Conservation (phyloP, 2,329 filamentous ascomycete species). For the Scopulariopsis brevicaulis region DNA sequence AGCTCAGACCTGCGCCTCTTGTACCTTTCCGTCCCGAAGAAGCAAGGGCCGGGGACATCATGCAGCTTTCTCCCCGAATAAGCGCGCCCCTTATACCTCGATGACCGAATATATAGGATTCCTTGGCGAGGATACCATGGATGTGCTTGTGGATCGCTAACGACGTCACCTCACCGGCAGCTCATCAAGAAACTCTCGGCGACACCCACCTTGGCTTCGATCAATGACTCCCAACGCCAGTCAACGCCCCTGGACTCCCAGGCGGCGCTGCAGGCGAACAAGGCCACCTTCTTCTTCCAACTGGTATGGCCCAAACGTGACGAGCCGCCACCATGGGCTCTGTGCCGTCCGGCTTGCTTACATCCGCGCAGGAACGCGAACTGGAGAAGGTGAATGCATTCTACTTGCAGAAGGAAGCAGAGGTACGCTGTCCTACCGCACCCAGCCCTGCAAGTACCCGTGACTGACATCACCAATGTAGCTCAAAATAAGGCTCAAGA, state of each 20-base stretch:
- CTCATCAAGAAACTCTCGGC: constrained; percentile 97
- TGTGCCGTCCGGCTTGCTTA: constrained; percentile 23
- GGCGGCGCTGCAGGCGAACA: constrained; percentile 86
- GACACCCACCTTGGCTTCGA: constrained; percentile 71
- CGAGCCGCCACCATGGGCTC: not conserved
- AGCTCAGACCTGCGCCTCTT: not conserved
- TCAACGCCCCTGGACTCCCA: constrained; percentile 59
- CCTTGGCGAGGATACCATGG: not conserved
- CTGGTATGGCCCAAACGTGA: constrained; percentile 46
- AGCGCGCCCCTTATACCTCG: not conserved
- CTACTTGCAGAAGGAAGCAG: constrained; percentile 94
- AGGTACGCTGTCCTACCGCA: constrained; percentile 45
- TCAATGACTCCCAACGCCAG: constrained; percentile 48
- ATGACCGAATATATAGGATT: not conserved
- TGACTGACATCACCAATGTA: constrained; percentile 22
- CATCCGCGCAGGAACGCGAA: constrained; percentile 69
- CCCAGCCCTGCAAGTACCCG: not conserved
- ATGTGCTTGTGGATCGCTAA: not conserved
- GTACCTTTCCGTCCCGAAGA: not conserved
- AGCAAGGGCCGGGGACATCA: not conserved
- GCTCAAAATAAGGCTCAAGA: constrained; percentile 89
- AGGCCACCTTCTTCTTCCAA: constrained; percentile 97
- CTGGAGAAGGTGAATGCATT: constrained; percentile 98
- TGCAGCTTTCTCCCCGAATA: constrained; percentile 4
- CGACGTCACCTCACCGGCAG: constrained; percentile 32